Conservation (phyloP, 345 rosid genomes). For the Boechera stricta region DNA sequence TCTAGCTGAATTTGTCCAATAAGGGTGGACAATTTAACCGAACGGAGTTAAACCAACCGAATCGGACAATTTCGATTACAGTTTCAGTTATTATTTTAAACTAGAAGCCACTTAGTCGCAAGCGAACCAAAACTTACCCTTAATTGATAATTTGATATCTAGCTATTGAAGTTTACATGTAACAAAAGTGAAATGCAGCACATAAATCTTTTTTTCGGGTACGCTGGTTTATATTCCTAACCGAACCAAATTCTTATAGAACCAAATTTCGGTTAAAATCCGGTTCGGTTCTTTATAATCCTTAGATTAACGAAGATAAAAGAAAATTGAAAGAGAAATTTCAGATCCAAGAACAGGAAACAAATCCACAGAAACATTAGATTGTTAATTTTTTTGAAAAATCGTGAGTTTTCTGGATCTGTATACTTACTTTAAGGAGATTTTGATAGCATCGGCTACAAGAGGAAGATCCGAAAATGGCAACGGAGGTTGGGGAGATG, state of each 20-base stretch:
- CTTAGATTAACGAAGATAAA: background rate
- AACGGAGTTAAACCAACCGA: background rate
- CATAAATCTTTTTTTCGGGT: background rate
- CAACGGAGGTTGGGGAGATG: slow-evolving; percentile 59
- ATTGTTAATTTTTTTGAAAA: background rate
- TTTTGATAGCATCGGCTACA: slow-evolving; percentile 12
- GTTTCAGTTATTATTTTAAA: background rate
- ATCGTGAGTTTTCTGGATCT: slow-evolving; percentile 33
- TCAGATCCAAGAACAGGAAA: slow-evolving; percentile 26
- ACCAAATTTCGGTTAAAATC: background rate
- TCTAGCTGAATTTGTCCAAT: background rate
- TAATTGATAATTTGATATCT: background rate
- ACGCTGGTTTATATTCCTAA: background rate
- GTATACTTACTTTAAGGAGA: background rate
- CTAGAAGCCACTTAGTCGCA: too few species aligned
- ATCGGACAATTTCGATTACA: background rate
- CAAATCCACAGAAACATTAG: slow-evolving; percentile 20
- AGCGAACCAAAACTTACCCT: background rate
- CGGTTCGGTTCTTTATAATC: background rate
- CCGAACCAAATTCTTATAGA: background rate
- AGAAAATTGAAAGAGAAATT: background rate
- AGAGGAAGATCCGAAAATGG: slow-evolving; percentile 11
- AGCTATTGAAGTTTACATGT: background rate
- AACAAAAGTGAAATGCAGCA: background rate
- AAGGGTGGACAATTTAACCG: background rate